A percentile compares a stretch with the other conserved stretches of the same genome.
These are phyloP conservation scores for Tripterygium wilfordii DNA, from an alignment of 177 flowering plant genomes.

Conservation along the genomic window DNA sequence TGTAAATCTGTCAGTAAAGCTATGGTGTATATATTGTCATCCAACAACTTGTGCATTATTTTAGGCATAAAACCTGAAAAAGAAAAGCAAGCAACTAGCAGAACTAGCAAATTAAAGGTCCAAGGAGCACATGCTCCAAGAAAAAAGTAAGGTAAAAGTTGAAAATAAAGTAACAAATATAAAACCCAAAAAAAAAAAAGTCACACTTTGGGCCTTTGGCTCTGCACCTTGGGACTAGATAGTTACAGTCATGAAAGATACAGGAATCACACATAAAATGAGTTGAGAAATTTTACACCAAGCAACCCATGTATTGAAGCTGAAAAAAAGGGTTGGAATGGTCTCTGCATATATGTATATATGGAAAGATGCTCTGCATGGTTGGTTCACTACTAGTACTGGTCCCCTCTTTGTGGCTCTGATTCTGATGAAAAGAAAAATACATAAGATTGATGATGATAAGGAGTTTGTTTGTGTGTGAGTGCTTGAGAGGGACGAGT, in stretches of 20 bases:
- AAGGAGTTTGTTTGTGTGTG: constrained; percentile 19
- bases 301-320: background rate
- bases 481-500: constrained; percentile 34
- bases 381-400: background rate
- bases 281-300: background rate
- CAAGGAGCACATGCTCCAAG: background rate
- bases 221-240: background rate
- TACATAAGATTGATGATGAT: constrained; percentile 4
- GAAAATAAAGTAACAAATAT: background rate
- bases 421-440: constrained; percentile 12
- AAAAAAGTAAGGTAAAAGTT: background rate
- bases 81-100: too few relatives aligned
- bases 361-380: constrained; percentile 16
- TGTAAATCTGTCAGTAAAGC: too few relatives aligned
- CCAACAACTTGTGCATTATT: too few relatives aligned
- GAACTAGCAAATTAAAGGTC: too few relatives aligned
- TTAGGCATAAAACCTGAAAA: too few relatives aligned
- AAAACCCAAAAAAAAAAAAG: background rate
- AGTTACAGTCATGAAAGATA: background rate
- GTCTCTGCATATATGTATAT: constrained; percentile 20
- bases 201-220: background rate
- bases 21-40: too few relatives aligned
- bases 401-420: constrained; percentile 2
- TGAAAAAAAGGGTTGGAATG: constrained; percentile 11
- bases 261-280: background rate